Evolutionary conservation across 176 grass and related monocot species (phyloP), one percentile per base, ranked within the genome.

Genomic region (Oryza australiensis): DNA sequence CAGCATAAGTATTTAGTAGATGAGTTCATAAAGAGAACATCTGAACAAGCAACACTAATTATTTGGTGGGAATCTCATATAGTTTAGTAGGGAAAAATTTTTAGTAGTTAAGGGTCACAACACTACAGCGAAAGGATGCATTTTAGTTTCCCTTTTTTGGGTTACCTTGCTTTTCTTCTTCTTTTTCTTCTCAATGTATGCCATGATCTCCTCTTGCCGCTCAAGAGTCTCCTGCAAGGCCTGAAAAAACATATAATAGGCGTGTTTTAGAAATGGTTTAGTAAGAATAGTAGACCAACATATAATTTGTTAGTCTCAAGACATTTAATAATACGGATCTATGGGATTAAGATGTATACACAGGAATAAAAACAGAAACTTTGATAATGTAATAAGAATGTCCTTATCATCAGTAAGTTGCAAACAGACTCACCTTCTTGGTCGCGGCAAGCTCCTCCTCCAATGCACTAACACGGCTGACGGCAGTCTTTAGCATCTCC

Each of bases 141-240:
- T 30, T 73, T 42, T 63, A 13, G 30, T 68, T 16, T 23, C 4
- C 9, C 5, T 76, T 59, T 60, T 5, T 9, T 68, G 67, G n/a
- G 16, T 76, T 86, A 78, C 87, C 87, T 87, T 91, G 77, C 74
- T 88, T 88, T 91, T 97, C 92, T 92, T 94, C 85, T 92, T 92
- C 73, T 91, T 93, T 81, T 95, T 95, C 87, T 93, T 98, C 15
- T 98, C 96, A 72, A 98, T 87, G 75, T 95, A 98, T 73, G 87
- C 96, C 41, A 95, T 11, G 48, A 98, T 86, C 63, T 95, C 93
- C 37, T 66, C 79, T 71, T 98, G 96, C 11, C 69, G 75, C 23
- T 59, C 69, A 42, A 98, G 87, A 77, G 90, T 87, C 29, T 98
- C 90, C 73, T 93, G 86, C 84, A 98, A 80, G 78, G 82, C 85